Evolutionary conservation across 2,329 filamentous ascomycete species (phyloP).

Genomic region (Colletotrichum acutatum): DNA sequence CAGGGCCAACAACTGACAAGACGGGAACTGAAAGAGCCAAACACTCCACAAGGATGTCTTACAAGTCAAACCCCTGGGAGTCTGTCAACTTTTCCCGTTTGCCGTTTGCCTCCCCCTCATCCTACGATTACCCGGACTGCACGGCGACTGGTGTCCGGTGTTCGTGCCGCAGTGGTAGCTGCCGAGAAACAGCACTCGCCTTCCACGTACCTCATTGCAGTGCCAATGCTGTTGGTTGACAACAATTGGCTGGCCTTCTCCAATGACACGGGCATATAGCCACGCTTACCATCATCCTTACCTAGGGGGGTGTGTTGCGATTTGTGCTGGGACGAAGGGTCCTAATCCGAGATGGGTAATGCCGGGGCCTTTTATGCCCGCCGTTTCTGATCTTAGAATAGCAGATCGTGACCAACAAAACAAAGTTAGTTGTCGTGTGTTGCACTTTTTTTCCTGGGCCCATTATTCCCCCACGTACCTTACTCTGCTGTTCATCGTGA

Average conservation of each 20-base stretch:
- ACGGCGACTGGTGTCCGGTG: background rate
- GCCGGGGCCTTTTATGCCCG: background rate
- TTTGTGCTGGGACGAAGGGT: background rate
- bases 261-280: background rate
- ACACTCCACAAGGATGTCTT: background rate
- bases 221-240: background rate
- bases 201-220: background rate
- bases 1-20: background rate
- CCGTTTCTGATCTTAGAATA: slow-evolving; percentile 3
- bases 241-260: slow-evolving; percentile 5
- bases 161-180: background rate
- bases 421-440: background rate
- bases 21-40: background rate
- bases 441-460: background rate
- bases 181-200: background rate
- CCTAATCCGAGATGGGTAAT: slow-evolving; percentile 19
- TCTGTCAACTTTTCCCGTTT: background rate
- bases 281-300: slow-evolving; percentile 16
- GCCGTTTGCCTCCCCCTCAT: background rate
- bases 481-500: background rate
- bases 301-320: background rate
- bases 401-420: slow-evolving; percentile 14
- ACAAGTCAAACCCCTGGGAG: background rate
- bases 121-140: background rate
- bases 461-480: background rate